Conservation (phyloP, 169 alveolate species). For the Besnoitia besnoiti region DNA sequence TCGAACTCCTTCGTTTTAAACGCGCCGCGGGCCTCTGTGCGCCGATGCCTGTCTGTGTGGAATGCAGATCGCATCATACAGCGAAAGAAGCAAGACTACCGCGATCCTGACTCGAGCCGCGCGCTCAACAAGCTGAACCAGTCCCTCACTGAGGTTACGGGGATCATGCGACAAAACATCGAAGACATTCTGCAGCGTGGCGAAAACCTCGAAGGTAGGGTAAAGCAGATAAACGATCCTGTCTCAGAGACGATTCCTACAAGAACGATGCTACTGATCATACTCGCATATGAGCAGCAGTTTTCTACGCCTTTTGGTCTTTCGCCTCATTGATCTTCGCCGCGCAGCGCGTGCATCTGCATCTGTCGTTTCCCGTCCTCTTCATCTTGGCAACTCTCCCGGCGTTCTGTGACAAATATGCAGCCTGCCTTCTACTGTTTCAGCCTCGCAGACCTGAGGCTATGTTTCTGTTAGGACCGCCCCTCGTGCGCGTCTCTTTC, state of each 20-base stretch:
- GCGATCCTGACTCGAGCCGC: conserved; percentile 67
- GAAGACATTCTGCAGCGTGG: conserved; percentile 76
- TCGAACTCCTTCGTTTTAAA: no score
- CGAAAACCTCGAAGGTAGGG: conserved; percentile 69
- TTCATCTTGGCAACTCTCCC: neutral
- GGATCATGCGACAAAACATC: conserved; percentile 74
- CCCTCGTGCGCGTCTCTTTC: neutral
- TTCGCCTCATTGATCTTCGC: no score
- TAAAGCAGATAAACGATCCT: no score
- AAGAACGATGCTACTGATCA: neutral
- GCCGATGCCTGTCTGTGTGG: neutral
- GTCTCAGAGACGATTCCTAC: neutral
- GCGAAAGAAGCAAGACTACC: conserved; percentile 71
- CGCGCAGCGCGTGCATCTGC: no score
- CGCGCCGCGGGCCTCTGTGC: neutral
- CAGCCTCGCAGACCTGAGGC: no score
- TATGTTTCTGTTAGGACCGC: no score
- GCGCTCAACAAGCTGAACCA: conserved; percentile 73
- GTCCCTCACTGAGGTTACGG: conserved; percentile 70
- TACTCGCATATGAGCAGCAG: no score
- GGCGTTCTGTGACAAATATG: no score
- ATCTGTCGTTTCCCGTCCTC: neutral
- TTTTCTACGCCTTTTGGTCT: no score
- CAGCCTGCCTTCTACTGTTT: no score
- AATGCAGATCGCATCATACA: conserved; percentile 75